Evolutionary conservation across 768 basidiomycete species (phyloP), one percentile per base, ranked within the genome.

Genomic region (Arthromyces matolae): DNA sequence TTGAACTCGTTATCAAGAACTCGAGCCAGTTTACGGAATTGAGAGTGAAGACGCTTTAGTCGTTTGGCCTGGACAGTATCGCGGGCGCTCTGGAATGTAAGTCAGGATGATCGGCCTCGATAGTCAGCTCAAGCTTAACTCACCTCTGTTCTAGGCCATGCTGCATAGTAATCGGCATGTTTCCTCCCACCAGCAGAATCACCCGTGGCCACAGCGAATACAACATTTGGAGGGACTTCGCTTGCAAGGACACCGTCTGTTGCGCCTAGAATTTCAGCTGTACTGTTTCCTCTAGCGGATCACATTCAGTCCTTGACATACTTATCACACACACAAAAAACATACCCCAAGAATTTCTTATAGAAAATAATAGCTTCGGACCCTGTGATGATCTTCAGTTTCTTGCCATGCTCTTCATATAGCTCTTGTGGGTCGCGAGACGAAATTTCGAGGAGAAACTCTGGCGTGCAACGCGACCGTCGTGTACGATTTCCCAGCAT

Each of bases 81-180:
- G 18, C 38, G 47, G n/a, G 46, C 47, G 37, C 50, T 46, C 55
- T 59, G 40, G 20, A 49, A 24, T 2, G 36, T 33, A 12, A 13
- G 34, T 16, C 27, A 32, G 19, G 36, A 36, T 41, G 28, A 42
- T 23, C 13, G 4, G n/a, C 10, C 13, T 40, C 35, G 28, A 34
- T 14, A 45, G 28, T 20, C 32, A 34, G 22, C 29, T 27, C 18
- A 20, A 28, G 36, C 9, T 22, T 19, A 8, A 51, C 71, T 42
- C 38, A 74, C 74, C 42, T 67, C 59, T 71, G 67, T 12, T 70
- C 67, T 51, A 66, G 49, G 64, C 76, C 76, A 77, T 24, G 72
- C 71, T 71, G 76, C 72, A 52, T 77, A 77, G 58, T 75, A 78
- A 55, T 79, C 74, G 27, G 76, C 68, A 31, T 68, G 67, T 52